Base-by-base conservation (phyloP, 2,329 filamentous ascomycete genomes). In the Colletotrichum acutatum region DNA sequence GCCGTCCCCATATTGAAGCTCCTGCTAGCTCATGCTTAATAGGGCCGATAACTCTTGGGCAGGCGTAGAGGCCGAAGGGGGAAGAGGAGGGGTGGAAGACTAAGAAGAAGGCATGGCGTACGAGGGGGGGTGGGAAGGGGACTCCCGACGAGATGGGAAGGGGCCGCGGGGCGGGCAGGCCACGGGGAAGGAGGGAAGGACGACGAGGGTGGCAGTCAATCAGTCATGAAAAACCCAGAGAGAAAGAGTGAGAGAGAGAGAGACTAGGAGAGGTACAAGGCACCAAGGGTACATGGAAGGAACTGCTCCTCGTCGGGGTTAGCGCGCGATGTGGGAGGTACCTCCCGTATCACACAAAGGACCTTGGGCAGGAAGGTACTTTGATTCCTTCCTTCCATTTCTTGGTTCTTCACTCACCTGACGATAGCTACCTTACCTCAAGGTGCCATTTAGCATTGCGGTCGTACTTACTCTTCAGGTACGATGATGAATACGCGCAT, bases 131-230 rank as follows among this genome's bases (percentile, higher is more conserved):
- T 49, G 42, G 49, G n/a, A 56, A 49, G 68, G 63, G 60, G 46
- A 56, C 65, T 72, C 63, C 70, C 70, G 70, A 70, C 60, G 66
- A 70, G 66, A 61, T 72, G 70, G 70, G 70, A 70, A 72, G 70
- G 70, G 66, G 70, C 60, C 70, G 66, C 60, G 70, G 70, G 70
- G 70, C 66, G 56, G 59, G 66, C 66, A 65, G 60, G 66, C 66
- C 59, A 56, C 22, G 54, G 70, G 70, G 70, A 70, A 63, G 54
- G 32, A 46, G 59, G 24, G 58, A 57, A 46, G 66, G 42, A 49
- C 42, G 42, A 22, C 42, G 19, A n/a, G 42, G 42, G 42, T 49
- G 19, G 19, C 42, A 49, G 42, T n/a, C 42, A 49, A 49, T 4
- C 42, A 49, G 42, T 11, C 19, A 49, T n/a, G 56, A 22, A 9